These are phyloP conservation scores for Botrytis cinerea DNA, from an alignment of 2,329 filamentous ascomycete species.

Conservation along the genomic window DNA sequence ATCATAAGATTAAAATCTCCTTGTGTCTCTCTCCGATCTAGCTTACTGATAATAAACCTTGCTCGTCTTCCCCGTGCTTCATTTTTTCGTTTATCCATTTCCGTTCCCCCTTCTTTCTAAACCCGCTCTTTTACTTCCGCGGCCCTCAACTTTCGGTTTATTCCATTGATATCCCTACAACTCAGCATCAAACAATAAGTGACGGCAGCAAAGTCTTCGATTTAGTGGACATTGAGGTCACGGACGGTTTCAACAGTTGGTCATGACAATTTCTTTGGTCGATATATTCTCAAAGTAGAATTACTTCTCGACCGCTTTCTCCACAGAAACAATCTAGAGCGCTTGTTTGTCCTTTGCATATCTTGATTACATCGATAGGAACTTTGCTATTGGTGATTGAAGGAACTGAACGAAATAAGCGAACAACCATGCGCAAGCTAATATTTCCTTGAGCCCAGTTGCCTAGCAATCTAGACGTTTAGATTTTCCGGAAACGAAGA, in stretches of 20 bases:
- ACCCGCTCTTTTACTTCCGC: background rate
- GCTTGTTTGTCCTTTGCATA: no score
- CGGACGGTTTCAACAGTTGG: background rate
- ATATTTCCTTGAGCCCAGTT: background rate
- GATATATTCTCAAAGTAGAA: background rate
- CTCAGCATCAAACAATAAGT: background rate
- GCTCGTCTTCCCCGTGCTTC: background rate
- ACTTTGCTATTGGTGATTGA: background rate
- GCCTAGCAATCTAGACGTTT: background rate
- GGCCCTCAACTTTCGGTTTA: rapidly evolving
- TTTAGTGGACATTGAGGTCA: background rate
- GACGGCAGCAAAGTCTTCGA: background rate
- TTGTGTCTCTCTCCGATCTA: background rate
- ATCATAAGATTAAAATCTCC: rapidly evolving
- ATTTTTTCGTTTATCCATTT: background rate
- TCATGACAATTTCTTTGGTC: background rate
- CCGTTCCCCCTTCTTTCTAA: background rate
- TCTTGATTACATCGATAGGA: background rate
- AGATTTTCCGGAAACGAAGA: background rate
- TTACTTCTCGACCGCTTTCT: background rate
- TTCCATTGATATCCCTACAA: background rate
- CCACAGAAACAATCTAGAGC: background rate
- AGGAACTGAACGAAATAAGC: background rate
- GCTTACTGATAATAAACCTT: background rate
- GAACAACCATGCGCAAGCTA: background rate